Conservation (phyloP, 2,329 filamentous ascomycete species). For the Ceratocystis harringtonii region DNA sequence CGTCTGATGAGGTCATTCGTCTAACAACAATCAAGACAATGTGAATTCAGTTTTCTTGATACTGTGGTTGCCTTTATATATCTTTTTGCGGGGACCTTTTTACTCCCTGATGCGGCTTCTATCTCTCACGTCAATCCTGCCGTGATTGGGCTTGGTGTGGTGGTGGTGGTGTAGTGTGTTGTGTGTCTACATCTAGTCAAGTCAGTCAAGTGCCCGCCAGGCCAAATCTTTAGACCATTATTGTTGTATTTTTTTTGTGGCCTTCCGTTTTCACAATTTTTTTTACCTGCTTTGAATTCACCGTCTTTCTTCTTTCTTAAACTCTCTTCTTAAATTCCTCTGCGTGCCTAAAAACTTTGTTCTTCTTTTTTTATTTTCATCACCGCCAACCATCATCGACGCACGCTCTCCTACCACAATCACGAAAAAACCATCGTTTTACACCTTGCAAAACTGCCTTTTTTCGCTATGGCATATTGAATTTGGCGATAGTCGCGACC, state of each 20-base stretch:
- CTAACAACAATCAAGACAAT: too few relatives aligned
- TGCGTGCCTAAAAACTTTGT: neutral
- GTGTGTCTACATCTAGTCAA: neutral
- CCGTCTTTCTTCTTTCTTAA: constrained; percentile 1
- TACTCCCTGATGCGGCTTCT: neutral
- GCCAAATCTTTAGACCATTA: neutral
- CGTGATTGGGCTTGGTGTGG: neutral
- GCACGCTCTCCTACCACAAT: neutral
- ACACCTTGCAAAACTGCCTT: neutral
- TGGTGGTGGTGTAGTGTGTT: neutral
- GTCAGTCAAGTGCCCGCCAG: neutral
- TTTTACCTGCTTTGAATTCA: neutral
- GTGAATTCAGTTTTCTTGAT: too few relatives aligned
- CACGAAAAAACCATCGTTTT: neutral
- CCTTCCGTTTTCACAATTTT: neutral
- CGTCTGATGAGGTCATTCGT: too few relatives aligned
- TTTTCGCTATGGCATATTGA: neutral
- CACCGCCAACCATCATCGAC: neutral
- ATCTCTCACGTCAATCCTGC: neutral
- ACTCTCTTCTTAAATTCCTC: constrained; percentile 7
- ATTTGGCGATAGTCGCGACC: neutral
- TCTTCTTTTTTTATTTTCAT: neutral
- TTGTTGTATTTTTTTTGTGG: constrained; percentile 7
- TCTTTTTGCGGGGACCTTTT: too few relatives aligned
- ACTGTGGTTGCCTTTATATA: too few relatives aligned